Base-by-base conservation (phyloP, 306 rosid genomes). In the Cicer cuneatum region DNA sequence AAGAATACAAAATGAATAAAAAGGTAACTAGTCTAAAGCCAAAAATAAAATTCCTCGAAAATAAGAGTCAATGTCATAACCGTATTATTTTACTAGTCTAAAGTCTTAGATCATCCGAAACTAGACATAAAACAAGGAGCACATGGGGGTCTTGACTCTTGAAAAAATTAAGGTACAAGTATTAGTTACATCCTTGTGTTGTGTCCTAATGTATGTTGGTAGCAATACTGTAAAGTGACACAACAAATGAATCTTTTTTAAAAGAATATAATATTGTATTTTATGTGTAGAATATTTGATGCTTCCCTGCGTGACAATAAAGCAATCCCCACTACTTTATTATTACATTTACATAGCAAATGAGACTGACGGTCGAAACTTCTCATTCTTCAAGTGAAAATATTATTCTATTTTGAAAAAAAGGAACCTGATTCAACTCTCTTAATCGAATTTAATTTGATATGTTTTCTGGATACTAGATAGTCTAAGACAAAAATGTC, bases 271-370 rank as follows among this genome's bases (percentile, higher is more conserved):
- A 56, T 45, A 48, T 51, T 39, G 3, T 53, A 56, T 45, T 39
- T 51, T 39, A 3, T 53, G 38, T 65, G 49, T 64, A n/a, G 61
- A 76, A 66, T 43, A 29, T 40, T 38, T 77, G 80, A 80, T 53
- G n/a, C 54, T 47, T 84, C 57, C 62, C 69, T 45, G 87, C 83
- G 83, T 84, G 78, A 80, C 80, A 69, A 75, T 68, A 80, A 84
- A 80, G 85, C 82, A 4, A 80, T 72, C 71, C 80, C 80, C 78
- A 83, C 81, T 73, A 78, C 78, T 53, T 78, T 51, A 21, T 59
- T 45, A 45, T 45, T 47, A 48, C 2, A 21, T 21, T 42, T 58
- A 65, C 67, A 66, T 75, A 42, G 35, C 40, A 79, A 79, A 65
- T 72, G 67, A 65, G 69, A 56, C 62, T 56, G 66, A 39, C 43